phyloP scores from a whole-genome alignment of 2,329 filamentous ascomycete species.

The Fusarium lyarnte region DNA sequence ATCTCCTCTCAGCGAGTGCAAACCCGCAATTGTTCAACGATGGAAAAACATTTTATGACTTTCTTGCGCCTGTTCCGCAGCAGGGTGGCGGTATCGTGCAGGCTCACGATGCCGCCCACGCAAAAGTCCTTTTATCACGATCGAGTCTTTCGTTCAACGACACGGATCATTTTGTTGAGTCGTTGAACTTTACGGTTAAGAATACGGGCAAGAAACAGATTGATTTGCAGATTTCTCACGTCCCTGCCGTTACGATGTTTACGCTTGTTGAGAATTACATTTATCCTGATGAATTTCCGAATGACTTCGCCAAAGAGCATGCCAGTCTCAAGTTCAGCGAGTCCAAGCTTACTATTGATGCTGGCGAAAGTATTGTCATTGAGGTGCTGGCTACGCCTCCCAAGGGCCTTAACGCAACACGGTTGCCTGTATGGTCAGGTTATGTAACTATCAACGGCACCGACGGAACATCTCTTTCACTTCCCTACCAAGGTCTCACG shows the following conservation, averaged over 20 bases:
- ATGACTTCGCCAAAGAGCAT: slow-evolving; percentile 52
- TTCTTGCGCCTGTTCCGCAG: slow-evolving; percentile 66
- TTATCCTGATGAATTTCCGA: slow-evolving; percentile 56
- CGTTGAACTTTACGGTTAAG: slow-evolving; percentile 62
- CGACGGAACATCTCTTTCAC: slow-evolving; percentile 49
- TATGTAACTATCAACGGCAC: slow-evolving; percentile 54
- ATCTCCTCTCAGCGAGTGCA: slow-evolving; percentile 59
- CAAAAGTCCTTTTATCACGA: slow-evolving; percentile 61
- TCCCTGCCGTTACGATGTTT: slow-evolving; percentile 63
- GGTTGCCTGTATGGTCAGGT: slow-evolving; percentile 55
- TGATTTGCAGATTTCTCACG: slow-evolving; percentile 62
- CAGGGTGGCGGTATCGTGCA: slow-evolving; percentile 70
- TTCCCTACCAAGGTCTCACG: slow-evolving; percentile 55
- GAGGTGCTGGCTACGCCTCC: slow-evolving; percentile 58
- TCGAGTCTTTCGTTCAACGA: slow-evolving; percentile 73
- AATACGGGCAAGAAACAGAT: slow-evolving; percentile 61
- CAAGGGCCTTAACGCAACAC: slow-evolving; percentile 45
- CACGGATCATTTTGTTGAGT: slow-evolving; percentile 63
- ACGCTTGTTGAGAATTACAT: slow-evolving; percentile 51
- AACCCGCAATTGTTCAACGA: slow-evolving; percentile 61
- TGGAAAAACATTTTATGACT: slow-evolving; percentile 47
- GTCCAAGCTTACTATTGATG: slow-evolving; percentile 55
- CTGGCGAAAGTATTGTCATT: slow-evolving; percentile 56
- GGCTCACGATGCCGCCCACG: slow-evolving; percentile 66
- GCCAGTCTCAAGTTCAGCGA: slow-evolving; percentile 56